Conservation (phyloP, 2,329 filamentous ascomycete genomes). For the Exophiala xenobiotica region DNA sequence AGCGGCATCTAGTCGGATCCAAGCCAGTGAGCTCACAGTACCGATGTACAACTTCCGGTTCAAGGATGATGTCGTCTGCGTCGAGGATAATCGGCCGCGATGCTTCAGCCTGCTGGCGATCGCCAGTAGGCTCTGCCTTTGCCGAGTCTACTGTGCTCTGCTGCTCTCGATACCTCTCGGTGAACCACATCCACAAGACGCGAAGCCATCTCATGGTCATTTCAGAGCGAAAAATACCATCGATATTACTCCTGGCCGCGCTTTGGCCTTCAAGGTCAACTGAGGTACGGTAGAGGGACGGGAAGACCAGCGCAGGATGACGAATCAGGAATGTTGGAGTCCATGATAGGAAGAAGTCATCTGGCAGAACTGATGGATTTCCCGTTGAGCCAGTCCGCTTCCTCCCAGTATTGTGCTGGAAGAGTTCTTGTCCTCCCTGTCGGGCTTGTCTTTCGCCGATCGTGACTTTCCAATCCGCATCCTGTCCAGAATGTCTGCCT, state of each 20-base stretch:
- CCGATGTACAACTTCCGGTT: constrained; percentile 33
- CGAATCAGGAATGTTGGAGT: constrained; percentile 40
- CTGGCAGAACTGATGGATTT: constrained; percentile 39
- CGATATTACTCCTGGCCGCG: constrained; percentile 19
- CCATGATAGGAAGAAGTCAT: constrained; percentile 38
- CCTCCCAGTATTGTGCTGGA: constrained; percentile 20
- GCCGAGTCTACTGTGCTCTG: constrained; percentile 16
- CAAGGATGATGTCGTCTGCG: constrained; percentile 41
- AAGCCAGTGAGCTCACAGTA: constrained; percentile 36
- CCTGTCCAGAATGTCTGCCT: background rate
- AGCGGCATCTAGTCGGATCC: constrained; percentile 35
- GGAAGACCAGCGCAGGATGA: constrained; percentile 42
- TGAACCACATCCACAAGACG: constrained; percentile 39
- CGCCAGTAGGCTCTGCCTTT: background rate
- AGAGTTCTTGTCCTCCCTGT: too few species aligned
- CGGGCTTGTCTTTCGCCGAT: too few species aligned
- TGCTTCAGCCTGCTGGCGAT: too few species aligned
- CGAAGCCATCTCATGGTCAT: constrained; percentile 37
- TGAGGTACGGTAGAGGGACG: constrained; percentile 39
- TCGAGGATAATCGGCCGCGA: constrained; percentile 37
- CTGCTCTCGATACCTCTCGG: too few species aligned
- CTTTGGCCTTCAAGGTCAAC: constrained; percentile 23
- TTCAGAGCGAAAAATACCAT: constrained; percentile 26
- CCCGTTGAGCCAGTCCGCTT: constrained; percentile 27
- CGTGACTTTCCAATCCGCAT: constrained; percentile 24